Evolutionary conservation across 1,284 basidiomycete species (phyloP).

Genomic region (Tylopilus orsonianus): DNA sequence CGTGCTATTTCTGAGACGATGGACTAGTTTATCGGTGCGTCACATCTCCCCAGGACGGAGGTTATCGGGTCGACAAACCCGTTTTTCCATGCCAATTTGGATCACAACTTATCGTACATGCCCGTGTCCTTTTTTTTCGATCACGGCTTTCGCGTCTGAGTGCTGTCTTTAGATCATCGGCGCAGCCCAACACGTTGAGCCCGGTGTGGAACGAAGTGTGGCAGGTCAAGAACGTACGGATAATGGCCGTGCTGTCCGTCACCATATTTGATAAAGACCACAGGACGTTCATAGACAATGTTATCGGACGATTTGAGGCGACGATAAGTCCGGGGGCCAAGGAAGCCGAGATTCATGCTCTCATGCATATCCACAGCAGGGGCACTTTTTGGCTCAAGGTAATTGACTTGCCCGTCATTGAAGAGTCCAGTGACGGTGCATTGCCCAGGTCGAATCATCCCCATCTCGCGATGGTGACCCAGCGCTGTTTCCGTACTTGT

Average conservation of each 20-base stretch:
- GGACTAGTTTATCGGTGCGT: conserved; percentile 64
- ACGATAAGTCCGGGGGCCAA: conserved; percentile 55
- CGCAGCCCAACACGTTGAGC: conserved; percentile 52
- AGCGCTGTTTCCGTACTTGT: conserved; percentile 51
- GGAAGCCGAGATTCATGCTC: conserved; percentile 58
- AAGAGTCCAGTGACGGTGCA: conserved; percentile 16
- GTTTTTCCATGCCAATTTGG: conserved; percentile 68
- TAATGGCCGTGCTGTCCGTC: conserved; percentile 54
- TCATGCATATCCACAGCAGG: conserved; percentile 44
- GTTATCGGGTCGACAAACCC: conserved; percentile 67
- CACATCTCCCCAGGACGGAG: conserved; percentile 67
- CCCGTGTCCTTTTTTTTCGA: conserved; percentile 31
- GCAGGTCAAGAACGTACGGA: conserved; percentile 69
- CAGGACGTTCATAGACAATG: conserved; percentile 56
- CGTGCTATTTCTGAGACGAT: too few relatives aligned
- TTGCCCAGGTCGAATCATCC: conserved; percentile 41
- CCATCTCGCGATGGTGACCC: conserved; percentile 40
- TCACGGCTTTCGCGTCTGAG: background rate
- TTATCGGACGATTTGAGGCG: conserved; percentile 62
- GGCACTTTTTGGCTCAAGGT: conserved; percentile 74
- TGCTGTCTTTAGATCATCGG: conserved; percentile 52
- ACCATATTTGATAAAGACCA: conserved; percentile 68
- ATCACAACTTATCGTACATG: conserved; percentile 62
- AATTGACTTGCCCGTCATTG: conserved; percentile 3
- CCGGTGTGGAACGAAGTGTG: conserved; percentile 78